phyloP scores from a whole-genome alignment of 148 eudicot species.

The Fagopyrum homotropicum region DNA sequence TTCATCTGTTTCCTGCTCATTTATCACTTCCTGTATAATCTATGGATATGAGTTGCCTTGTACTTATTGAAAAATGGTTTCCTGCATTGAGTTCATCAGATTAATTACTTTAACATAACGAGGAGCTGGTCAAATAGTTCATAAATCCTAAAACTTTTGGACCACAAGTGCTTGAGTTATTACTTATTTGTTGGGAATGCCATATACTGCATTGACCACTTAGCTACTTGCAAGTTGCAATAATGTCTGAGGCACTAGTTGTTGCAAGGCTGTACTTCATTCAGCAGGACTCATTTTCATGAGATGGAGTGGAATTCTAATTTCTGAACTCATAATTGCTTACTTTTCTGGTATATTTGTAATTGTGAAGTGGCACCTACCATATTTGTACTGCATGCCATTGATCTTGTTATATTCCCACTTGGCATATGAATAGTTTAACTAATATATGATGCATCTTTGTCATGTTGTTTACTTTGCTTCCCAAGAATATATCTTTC shows the following conservation, averaged over 20 bases:
- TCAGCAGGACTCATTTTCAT: background rate
- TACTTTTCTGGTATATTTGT: background rate
- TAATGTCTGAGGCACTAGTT: background rate
- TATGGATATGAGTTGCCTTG: background rate
- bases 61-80: background rate
- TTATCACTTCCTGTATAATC: background rate
- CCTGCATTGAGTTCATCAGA: background rate
- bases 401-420: background rate
- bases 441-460: background rate
- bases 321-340: background rate
- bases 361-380: background rate
- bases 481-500: background rate
- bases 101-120: background rate
- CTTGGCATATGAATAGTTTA: no score
- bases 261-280: background rate
- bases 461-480: background rate
- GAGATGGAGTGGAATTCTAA: background rate
- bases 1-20: constrained; percentile 4
- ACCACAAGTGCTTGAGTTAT: no score
- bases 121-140: background rate
- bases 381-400: background rate
- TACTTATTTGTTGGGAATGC: background rate
- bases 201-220: background rate
- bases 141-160: no score
- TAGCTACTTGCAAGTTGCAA: no score